Percentiles rank a stretch among this genome's conserved stretches.
Conservation (phyloP, 1,139 yeast genomes). For the Debaryomycetaceae sp. region DNA sequence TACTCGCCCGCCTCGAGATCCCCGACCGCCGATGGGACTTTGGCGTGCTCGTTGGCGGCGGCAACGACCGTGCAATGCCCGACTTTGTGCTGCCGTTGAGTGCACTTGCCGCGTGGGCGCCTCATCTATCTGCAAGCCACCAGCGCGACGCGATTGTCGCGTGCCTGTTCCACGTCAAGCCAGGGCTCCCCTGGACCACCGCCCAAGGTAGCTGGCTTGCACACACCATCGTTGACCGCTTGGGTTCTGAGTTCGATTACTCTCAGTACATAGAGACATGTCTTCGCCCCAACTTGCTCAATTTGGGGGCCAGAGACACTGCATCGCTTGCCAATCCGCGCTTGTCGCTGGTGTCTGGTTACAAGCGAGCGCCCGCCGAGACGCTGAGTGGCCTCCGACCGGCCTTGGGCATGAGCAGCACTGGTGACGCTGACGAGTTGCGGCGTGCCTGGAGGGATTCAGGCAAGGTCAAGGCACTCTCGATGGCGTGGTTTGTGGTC, state of each 20-base stretch:
- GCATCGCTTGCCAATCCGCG: conserved; percentile 9
- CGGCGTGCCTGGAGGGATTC: conserved; percentile 31
- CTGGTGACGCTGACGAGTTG: conserved; percentile 18
- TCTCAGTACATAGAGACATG: not conserved
- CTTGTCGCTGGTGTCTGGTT: conserved; percentile 9
- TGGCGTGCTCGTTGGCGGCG: not conserved
- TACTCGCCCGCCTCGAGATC: no score
- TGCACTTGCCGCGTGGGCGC: no score
- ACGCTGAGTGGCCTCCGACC: conserved; percentile 22
- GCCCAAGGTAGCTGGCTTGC: conserved; percentile 14
- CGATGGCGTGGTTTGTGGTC: conserved; percentile 29
- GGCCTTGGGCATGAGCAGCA: conserved; percentile 18
- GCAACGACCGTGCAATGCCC: no score
- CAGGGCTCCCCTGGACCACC: conserved; percentile 28
- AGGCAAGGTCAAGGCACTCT: conserved; percentile 17
- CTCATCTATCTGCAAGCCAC: no score
- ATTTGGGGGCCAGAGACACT: not conserved
- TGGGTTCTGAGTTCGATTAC: not conserved
- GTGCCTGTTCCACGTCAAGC: conserved; percentile 23
- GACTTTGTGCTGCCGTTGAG: no score
- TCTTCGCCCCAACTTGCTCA: conserved; percentile 1
- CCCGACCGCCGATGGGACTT: conserved; percentile 4
- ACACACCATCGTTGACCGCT: conserved; percentile 8
- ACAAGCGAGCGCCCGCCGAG: conserved; percentile 4
- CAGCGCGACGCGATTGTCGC: no score